Base-by-base conservation (phyloP, 176 grass and related monocot genomes). In the Rhynchospora pubera region DNA sequence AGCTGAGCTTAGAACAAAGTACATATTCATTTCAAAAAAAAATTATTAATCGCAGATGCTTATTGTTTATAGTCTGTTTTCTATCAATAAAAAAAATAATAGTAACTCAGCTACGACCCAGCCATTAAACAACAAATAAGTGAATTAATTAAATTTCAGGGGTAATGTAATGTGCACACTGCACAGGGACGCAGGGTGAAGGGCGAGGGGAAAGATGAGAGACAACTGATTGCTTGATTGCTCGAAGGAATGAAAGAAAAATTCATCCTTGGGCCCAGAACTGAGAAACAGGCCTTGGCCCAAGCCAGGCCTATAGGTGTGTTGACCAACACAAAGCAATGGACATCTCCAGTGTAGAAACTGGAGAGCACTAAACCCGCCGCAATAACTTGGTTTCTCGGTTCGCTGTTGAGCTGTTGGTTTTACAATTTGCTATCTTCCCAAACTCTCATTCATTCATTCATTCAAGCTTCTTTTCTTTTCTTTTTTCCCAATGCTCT, bases 351-450 rank as follows among this genome's bases (percentile, higher is more conserved):
- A 82, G 55, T 66, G n/a, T 65, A 4, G 0, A n/a, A 28, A 82
- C 61, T 66, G 30, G 43, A 82, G 58, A 66, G 43, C 50, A 65
- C 14, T 19, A 51, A 81, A 24, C 8, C 79, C 42, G 32, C 56
- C 57, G 18, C 57, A 15, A 65, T 23, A 46, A 44, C 2, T 62
- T 79, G 9, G 43, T 74, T 23, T 66, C 22, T 82, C 7, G 34
- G 34, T 39, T 28, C 26, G 42, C 14, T 81, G 39, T 22, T 65
- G 60, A 82, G 56, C 61, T 62, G 59, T 64, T 82, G 12, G 60
- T 82, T 82, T 82, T 65, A 50, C 34, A 23, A 81, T 63, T 65
- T 81, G 43, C 57, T 2, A 60, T 62, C 77, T 58, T 58, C 77
- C 57, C 23, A 59, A 18, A 12, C 22, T 32, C 34, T 39, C 65